Base-by-base conservation (phyloP, 768 basidiomycete genomes). In the Russula ochroleuca region DNA sequence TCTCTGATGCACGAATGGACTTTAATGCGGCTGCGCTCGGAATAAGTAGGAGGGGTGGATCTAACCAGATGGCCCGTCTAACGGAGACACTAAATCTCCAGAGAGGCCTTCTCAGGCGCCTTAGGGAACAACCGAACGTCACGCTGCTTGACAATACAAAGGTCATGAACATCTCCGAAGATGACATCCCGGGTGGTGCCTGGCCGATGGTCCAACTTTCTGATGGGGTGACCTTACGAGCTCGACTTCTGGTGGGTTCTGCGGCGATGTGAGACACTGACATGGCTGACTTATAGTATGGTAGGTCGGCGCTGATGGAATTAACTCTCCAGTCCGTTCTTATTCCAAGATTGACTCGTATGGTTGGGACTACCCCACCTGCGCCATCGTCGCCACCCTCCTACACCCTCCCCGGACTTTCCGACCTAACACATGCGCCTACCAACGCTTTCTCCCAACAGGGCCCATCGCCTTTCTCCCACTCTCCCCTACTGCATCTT, bases 391-490 rank as follows among this genome's bases (percentile, higher is more conserved):
- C 40, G 92, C 92, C 4, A 97, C 93, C 0, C 81, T 99, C 69
- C 73, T 79, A 50, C 92, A 98, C 72, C 75, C 80, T 19, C 83
- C 91, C 1, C 82, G 86, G 23, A 78, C 81, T 14, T 75, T 81
- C 35, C 76, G 76, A 10, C 83, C 82, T 11, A 92, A 92, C 70
- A 85, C 83, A 7, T 91, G 86, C 0, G 95, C 93, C 0, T 98
- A 90, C 75, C 97, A 98, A 73, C 81, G 95, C 23, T 98, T 98
- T 78, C 82, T 98, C 21, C 90, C 94, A 2, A 94, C 94, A 5
- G 96, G 97, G 0, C 96, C 96, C 2, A 88, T 98, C 48, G 95
- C 95, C 0, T 98, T 97, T 78, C 81, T 98, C 23, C 97, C 96
- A 0, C 81, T 98, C 48, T 88, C 88, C 1, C 76, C 84, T 0